Percentiles rank a stretch among this genome's conserved stretches.
These are phyloP conservation scores for Pholiota adiposa DNA, from an alignment of 1,284 basidiomycete genomes.

Conservation along the genomic window DNA sequence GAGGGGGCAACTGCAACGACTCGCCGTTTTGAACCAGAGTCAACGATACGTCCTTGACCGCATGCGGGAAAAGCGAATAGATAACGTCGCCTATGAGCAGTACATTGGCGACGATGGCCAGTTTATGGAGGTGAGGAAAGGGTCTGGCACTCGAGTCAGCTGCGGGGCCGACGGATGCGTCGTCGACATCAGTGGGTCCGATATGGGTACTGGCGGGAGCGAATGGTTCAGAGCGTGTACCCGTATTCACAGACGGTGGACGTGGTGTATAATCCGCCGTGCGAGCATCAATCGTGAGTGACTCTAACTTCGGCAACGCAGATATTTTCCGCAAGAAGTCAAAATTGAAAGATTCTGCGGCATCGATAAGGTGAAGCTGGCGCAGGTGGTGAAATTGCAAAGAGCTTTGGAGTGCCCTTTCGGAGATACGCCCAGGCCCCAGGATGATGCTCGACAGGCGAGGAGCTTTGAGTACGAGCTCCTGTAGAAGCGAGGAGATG, in stretches of 20 bases:
- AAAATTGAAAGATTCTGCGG: neutral
- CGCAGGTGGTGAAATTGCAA: conserved; percentile 1
- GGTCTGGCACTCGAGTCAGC: neutral
- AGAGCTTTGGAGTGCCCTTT: neutral
- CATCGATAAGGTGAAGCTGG: neutral
- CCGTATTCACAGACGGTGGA: neutral
- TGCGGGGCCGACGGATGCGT: too few species aligned
- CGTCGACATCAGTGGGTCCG: too few species aligned
- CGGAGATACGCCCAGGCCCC: neutral
- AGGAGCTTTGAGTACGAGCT: neutral
- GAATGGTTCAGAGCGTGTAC: too few species aligned
- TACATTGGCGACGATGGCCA: neutral
- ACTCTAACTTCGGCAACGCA: neutral
- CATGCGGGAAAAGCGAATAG: neutral
- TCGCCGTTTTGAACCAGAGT: neutral
- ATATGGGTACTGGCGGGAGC: too few species aligned
- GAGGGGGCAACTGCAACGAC: neutral
- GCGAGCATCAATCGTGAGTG: neutral
- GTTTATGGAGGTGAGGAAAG: neutral
- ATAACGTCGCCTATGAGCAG: neutral
- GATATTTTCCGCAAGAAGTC: neutral
- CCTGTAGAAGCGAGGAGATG: neutral
- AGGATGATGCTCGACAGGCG: neutral
- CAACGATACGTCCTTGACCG: neutral
- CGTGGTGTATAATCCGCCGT: neutral